Evolutionary conservation across 1,139 yeast species (phyloP), one percentile per base, ranked within the genome.

Genomic region (Taphrina deformans): DNA sequence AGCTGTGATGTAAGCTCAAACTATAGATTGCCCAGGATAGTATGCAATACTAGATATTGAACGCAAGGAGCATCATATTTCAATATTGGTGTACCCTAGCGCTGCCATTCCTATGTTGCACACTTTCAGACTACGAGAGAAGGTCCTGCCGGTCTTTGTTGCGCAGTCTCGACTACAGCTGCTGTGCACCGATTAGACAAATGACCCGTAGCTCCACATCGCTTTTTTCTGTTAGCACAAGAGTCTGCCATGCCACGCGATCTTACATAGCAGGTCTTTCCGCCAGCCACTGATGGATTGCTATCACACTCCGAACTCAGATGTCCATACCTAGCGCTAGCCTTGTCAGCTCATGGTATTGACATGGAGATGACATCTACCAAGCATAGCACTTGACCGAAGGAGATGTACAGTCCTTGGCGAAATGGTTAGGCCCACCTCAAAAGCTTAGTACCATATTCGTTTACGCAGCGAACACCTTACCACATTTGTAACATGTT

Each of bases 381-480:
- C 58, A 53, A 27, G 58, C 58, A 38, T 53, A 53, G 26, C 58
- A 53, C 14, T 53, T 53, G 31, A 53, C 58, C 14, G 58, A 4
- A 14, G 58, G 48, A 3, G 46, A 38, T 14, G 48, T 53, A 23
- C 58, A 53, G 35, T 53, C 58, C 16, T 40, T 35, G 12, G 58
- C 58, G 21, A 38, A 53, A 33, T 53, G 58, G 35, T 53, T 53
- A n/a, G 58, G 58, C 10, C 58, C 58, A 26, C 58, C 58, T 53
- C 21, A 9, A 21, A 23, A n/a, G n/a, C n/a, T n/a, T n/a, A n/a
- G n/a, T n/a, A n/a, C n/a, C n/a, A n/a, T n/a, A n/a, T n/a, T n/a
- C n/a, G n/a, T n/a, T n/a, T n/a, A n/a, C n/a, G n/a, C n/a, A n/a
- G 35, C 9, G 14, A 4, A 10, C 14, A 31, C 35, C 9, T 31